Evolutionary conservation across 169 alveolate genomes (phyloP).

Genomic region (Cryptosporidium sp.): DNA sequence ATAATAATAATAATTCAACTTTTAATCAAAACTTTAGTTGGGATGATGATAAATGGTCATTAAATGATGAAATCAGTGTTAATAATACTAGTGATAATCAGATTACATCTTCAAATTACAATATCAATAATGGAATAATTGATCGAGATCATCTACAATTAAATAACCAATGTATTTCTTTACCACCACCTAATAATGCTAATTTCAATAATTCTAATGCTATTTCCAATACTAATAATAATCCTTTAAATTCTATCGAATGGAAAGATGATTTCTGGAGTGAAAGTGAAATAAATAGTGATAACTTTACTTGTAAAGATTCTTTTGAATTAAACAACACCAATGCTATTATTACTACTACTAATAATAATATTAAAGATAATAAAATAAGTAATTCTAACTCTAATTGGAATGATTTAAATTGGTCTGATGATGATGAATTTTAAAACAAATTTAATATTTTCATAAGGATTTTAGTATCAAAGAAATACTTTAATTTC

Average conservation of each 20-base stretch:
- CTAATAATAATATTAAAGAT: background rate
- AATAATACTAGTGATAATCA: background rate
- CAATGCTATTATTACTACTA: background rate
- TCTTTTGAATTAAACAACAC: background rate
- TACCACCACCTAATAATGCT: background rate
- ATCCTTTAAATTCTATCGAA: background rate
- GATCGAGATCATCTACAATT: background rate
- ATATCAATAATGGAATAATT: background rate
- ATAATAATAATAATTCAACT: background rate
- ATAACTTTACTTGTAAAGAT: background rate
- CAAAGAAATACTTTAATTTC: background rate
- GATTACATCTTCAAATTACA: background rate
- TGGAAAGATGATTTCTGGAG: conserved; percentile 22
- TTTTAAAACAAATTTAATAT: background rate
- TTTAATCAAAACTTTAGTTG: background rate
- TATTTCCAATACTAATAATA: background rate
- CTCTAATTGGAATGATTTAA: conserved; percentile 30
- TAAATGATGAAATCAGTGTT: conserved; percentile 4
- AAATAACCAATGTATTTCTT: background rate
- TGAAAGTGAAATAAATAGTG: conserved; percentile 14
- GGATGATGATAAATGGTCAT: conserved; percentile 44
- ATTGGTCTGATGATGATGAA: conserved; percentile 25
- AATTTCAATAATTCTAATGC: background rate
- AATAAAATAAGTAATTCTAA: background rate
- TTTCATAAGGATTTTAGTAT: background rate